These are phyloP conservation scores for Trichoderma sp. DNA, from an alignment of 2,329 filamentous ascomycete species.

Conservation along the genomic window DNA sequence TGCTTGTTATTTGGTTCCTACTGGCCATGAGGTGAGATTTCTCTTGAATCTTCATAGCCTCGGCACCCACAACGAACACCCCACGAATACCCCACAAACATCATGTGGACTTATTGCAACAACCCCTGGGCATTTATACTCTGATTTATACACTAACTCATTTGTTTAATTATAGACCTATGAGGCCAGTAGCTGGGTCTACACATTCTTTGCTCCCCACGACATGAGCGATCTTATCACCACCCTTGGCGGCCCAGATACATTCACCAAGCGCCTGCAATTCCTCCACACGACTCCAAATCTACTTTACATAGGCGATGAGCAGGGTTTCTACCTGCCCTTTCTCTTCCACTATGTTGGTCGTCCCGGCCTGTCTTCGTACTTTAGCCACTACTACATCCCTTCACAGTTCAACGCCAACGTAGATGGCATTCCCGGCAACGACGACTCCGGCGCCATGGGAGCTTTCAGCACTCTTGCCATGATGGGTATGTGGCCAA, in stretches of 20 bases:
- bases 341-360: slow-evolving; percentile 68
- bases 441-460: slow-evolving; percentile 59
- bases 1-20: slow-evolving; percentile 34
- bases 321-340: slow-evolving; percentile 55
- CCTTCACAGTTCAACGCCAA: slow-evolving; percentile 69
- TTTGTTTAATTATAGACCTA: slow-evolving; percentile 55
- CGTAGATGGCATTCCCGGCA: slow-evolving; percentile 59
- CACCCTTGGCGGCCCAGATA: slow-evolving; percentile 61
- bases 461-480: slow-evolving; percentile 55
- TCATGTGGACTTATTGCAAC: too few relatives aligned
- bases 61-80: too few relatives aligned
- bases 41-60: too few relatives aligned
- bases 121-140: too few relatives aligned
- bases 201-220: slow-evolving; percentile 63
- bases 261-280: slow-evolving; percentile 62
- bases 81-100: too few relatives aligned
- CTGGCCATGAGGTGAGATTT: slow-evolving; percentile 32
- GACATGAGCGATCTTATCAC: slow-evolving; percentile 54
- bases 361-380: slow-evolving; percentile 59
- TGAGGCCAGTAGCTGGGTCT: slow-evolving; percentile 72
- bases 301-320: slow-evolving; percentile 70
- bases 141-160: neutral
- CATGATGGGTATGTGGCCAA: slow-evolving; percentile 59
- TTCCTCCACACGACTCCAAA: slow-evolving; percentile 66
- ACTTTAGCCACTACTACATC: slow-evolving; percentile 66